Conservation (phyloP, 2,329 filamentous ascomycete genomes). For the Arthrocladium fulminans region DNA sequence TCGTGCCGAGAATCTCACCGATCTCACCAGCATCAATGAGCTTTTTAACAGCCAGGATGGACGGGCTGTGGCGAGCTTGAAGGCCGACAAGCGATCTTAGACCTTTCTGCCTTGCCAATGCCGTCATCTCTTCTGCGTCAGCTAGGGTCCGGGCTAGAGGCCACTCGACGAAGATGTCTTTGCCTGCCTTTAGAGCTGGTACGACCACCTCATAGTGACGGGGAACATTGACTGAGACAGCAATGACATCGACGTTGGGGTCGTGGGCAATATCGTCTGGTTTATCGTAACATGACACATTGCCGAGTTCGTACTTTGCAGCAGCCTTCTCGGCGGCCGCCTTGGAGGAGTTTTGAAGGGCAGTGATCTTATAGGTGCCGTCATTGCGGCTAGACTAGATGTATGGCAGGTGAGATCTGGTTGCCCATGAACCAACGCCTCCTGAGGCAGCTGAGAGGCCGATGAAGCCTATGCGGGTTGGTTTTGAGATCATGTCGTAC, state of each 20-base stretch:
- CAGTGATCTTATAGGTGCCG: background rate
- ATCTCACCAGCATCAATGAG: conserved; percentile 39
- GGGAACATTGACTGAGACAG: conserved; percentile 47
- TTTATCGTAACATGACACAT: background rate
- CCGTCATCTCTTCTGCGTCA: conserved; percentile 29
- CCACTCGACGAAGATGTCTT: conserved; percentile 50
- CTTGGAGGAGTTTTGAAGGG: background rate
- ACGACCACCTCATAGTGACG: conserved; percentile 39
- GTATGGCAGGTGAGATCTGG: conserved; percentile 1
- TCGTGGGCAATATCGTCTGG: conserved; percentile 35
- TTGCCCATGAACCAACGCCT: background rate
- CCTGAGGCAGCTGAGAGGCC: background rate
- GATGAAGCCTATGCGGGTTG: background rate
- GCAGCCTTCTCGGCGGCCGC: background rate
- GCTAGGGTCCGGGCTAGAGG: conserved; percentile 42
- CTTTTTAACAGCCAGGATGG: conserved; percentile 36
- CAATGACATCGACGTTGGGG: conserved; percentile 45
- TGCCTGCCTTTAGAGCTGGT: conserved; percentile 44
- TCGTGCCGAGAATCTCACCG: conserved; percentile 47
- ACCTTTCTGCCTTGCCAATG: conserved; percentile 25
- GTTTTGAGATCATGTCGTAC: background rate
- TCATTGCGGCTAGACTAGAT: background rate
- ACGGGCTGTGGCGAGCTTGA: conserved; percentile 42
- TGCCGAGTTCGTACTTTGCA: background rate
- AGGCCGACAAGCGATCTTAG: conserved; percentile 40